Conservation (phyloP, 257 asterid species). For the Nicotiana tomentosiformis region DNA sequence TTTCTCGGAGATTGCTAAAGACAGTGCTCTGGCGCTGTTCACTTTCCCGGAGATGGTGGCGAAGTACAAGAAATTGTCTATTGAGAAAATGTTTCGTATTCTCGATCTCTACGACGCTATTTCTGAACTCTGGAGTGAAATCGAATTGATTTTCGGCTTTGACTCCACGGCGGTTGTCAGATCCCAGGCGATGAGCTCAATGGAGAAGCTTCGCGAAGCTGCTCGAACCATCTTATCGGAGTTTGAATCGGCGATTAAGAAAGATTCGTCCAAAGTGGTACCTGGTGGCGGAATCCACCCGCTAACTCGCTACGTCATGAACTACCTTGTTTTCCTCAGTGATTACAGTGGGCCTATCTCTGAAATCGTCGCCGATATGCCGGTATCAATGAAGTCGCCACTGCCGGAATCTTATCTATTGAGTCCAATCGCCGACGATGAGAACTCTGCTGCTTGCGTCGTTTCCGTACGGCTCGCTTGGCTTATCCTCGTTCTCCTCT, state of each 20-base stretch:
- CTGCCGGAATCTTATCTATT: constrained; percentile 58
- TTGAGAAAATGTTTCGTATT: constrained; percentile 74
- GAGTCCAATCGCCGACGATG: constrained; percentile 28
- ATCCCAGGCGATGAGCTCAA: constrained; percentile 50
- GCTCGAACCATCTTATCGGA: constrained; percentile 50
- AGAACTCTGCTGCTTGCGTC: constrained; percentile 31
- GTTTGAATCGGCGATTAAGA: constrained; percentile 76
- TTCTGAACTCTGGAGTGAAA: constrained; percentile 58
- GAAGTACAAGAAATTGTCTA: constrained; percentile 54
- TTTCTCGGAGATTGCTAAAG: constrained; percentile 51
- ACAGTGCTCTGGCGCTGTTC: constrained; percentile 43
- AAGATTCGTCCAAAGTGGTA: constrained; percentile 55
- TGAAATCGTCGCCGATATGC: constrained; percentile 65
- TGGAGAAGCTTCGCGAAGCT: constrained; percentile 61
- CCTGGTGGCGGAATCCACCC: constrained; percentile 76
- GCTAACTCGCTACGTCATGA: constrained; percentile 89
- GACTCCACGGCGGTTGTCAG: constrained; percentile 41
- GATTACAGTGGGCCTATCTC: constrained; percentile 71
- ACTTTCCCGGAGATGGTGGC: constrained; percentile 52
- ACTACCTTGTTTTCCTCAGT: constrained; percentile 59
- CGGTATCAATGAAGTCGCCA: constrained; percentile 32
- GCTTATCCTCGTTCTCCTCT: constrained; percentile 75
- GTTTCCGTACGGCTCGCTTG: constrained; percentile 58
- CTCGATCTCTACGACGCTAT: constrained; percentile 68
- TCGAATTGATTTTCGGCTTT: constrained; percentile 52